These are phyloP conservation scores for Zasmidium cellare DNA, from an alignment of 2,329 filamentous ascomycete genomes.

Conservation along the genomic window DNA sequence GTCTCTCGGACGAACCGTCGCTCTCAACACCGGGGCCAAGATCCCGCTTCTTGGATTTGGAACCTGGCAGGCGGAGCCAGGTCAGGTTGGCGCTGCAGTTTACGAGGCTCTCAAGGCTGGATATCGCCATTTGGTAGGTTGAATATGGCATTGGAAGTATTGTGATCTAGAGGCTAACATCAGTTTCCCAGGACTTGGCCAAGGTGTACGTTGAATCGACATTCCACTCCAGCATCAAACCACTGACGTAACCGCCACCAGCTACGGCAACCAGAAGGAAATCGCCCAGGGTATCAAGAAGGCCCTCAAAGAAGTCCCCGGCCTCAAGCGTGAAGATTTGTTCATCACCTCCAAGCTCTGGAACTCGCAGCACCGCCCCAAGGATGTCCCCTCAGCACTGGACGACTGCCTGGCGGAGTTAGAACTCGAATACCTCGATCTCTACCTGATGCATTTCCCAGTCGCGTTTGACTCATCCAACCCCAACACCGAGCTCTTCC, in stretches of 20 bases:
- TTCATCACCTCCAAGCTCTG: not conserved
- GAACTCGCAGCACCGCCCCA: not conserved
- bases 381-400: not conserved
- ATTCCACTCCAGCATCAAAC: not conserved
- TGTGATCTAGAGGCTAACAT: not conserved
- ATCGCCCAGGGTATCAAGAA: not conserved
- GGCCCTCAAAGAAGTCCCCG: not conserved
- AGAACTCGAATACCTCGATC: not conserved
- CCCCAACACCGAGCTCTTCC: not conserved
- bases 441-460: not conserved
- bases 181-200: not conserved
- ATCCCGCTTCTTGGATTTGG: not conserved
- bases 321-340: not conserved
- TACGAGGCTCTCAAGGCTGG: not conserved
- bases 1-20: not conserved
- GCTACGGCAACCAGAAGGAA: not conserved
- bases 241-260: not conserved
- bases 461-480: not conserved
- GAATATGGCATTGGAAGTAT: no score
- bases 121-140: not conserved
- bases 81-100: not conserved
- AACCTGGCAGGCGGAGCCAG: not conserved
- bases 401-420: not conserved
- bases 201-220: not conserved
- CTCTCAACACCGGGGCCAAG: not conserved